phyloP scores from a whole-genome alignment of 768 basidiomycete genomes.

The Kockovaella imperatae region DNA sequence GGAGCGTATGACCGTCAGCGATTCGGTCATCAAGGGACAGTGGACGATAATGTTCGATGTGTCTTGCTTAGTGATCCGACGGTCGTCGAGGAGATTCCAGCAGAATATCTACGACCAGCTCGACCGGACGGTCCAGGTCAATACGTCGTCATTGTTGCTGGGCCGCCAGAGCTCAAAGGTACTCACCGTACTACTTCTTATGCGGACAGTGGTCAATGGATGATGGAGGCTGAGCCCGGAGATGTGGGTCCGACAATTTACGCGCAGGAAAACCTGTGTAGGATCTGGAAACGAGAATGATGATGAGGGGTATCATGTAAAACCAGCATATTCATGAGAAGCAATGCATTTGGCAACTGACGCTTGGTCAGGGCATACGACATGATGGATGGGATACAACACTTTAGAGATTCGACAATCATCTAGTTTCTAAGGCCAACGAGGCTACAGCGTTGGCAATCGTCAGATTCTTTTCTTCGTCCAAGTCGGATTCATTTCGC shows the following conservation, averaged over 20 bases:
- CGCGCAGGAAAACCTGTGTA: slow-evolving; percentile 29
- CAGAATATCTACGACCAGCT: slow-evolving; percentile 34
- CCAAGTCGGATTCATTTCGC: too few species aligned
- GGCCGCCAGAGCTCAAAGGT: slow-evolving; percentile 19
- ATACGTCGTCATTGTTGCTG: slow-evolving; percentile 25
- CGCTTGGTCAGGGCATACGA: too few species aligned
- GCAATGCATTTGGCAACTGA: too few species aligned
- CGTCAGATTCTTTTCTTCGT: too few species aligned
- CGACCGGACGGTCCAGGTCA: slow-evolving; percentile 31
- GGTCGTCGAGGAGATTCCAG: slow-evolving; percentile 27
- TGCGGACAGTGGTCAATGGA: slow-evolving; percentile 38
- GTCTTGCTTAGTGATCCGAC: slow-evolving; percentile 17
- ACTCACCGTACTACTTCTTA: slow-evolving; percentile 31
- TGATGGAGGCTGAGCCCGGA: slow-evolving; percentile 32
- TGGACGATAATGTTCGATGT: slow-evolving; percentile 16
- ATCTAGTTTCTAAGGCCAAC: too few species aligned
- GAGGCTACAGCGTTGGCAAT: too few species aligned
- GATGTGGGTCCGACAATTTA: slow-evolving; percentile 27
- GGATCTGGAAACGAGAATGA: slow-evolving; percentile 37
- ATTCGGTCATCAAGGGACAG: slow-evolving; percentile 22
- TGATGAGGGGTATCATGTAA: too few species aligned
- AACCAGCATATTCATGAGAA: too few species aligned
- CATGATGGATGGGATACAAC: too few species aligned
- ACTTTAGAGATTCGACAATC: too few species aligned
- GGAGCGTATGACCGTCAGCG: slow-evolving; percentile 27